Evolutionary conservation across 441 rosid genomes (phyloP), one percentile per base, ranked within the genome.

Genomic region (Adansonia madagascariensis): DNA sequence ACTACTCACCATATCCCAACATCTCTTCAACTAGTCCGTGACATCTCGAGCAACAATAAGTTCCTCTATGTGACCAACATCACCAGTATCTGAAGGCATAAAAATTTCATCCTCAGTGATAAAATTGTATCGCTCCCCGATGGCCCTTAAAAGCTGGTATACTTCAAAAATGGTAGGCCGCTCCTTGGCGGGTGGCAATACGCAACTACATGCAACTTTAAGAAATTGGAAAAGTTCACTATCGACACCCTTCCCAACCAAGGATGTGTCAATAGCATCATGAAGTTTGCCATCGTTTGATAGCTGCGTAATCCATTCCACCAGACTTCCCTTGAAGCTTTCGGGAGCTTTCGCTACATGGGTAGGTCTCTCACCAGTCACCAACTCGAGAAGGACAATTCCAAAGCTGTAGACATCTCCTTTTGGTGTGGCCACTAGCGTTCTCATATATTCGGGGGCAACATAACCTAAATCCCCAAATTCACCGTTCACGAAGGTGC

Each of bases 391-490:
- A 68, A 93, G 95, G 77, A 95, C 96, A 27, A 85, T 85, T 44
- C 99, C 99, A 49, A 93, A 93, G 91, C 98, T 95, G 84, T 88
- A 93, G 12, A 95, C 94, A 75, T 93, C 99, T 31, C 98, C 97
- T 81, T 95, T 95, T 0, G 97, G 94, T 47, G 98, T 93, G 49
- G 98, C 98, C 53, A 90, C 85, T 47, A 93, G 87, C 41, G 98
- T 95, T 80, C 96, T 89, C 18, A 91, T 35, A 44, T 95, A 91
- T 86, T 95, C 98, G 0, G 98, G 98, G 75, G 98, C 97, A 71
- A 91, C 97, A 75, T 93, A 92, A 78, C 98, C 98, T 73, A 90
- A 82, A 85, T 95, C 99, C 49, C 98, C 98, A 66, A 92, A 93
- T 70, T 93, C 99, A 50, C 99, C 98, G 81, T 93, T 93, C 78